These are phyloP conservation scores for Colletotrichum eremochloae DNA, from an alignment of 2,329 filamentous ascomycete genomes.

Conservation along the genomic window DNA sequence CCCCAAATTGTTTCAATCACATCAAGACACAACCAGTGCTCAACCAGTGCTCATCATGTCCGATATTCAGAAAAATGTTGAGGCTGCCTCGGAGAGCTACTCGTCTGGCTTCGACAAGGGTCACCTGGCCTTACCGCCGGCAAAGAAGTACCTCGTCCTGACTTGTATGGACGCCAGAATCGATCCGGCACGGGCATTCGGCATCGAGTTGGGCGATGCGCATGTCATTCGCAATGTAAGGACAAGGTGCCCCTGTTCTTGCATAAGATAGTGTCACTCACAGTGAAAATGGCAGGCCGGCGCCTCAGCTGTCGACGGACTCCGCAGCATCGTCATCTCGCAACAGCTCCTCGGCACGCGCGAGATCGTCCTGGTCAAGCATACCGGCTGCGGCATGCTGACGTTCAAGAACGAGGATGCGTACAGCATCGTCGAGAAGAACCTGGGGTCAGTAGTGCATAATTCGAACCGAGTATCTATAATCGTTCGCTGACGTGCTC, in stretches of 20 bases:
- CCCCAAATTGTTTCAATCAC: neutral
- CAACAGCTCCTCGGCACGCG: conserved; percentile 82
- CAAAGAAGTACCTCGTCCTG: conserved; percentile 73
- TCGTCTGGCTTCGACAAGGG: conserved; percentile 70
- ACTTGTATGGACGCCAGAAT: conserved; percentile 88
- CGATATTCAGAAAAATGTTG: conserved; percentile 39
- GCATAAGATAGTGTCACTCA: conserved; percentile 3
- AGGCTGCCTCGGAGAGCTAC: conserved; percentile 38
- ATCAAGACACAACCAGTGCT: neutral
- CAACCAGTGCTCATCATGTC: conserved; percentile 26
- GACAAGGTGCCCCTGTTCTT: neutral
- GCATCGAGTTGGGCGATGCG: conserved; percentile 79
- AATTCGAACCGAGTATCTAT: neutral
- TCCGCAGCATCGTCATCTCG: conserved; percentile 82
- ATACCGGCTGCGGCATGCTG: conserved; percentile 81
- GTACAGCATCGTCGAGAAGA: conserved; percentile 63
- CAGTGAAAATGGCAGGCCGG: conserved; percentile 60
- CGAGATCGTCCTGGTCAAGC: conserved; percentile 81
- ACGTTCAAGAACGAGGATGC: conserved; percentile 74
- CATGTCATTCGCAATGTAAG: conserved; percentile 79
- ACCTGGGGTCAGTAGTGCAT: conserved; percentile 60
- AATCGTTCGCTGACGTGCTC: neutral
- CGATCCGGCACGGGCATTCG: conserved; percentile 77
- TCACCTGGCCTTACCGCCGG: conserved; percentile 75
- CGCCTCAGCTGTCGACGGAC: conserved; percentile 74